Conservation (phyloP, 148 eudicot genomes). For the Spergularia marina region DNA sequence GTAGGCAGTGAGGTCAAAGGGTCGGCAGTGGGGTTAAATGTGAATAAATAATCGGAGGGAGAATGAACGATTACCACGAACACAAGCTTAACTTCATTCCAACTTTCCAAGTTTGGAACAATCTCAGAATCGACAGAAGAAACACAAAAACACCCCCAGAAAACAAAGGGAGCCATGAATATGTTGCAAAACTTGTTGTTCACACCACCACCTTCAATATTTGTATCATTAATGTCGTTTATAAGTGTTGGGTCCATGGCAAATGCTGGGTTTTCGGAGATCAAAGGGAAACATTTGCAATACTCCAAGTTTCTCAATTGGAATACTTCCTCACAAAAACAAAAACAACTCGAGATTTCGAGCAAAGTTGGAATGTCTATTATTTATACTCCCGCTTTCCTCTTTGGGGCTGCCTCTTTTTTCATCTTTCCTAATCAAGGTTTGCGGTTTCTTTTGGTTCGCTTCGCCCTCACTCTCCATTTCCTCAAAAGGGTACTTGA, state of each 20-base stretch:
- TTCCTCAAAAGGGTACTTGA: conserved; percentile 51
- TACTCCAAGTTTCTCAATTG: conserved; percentile 38
- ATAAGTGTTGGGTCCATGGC: conserved; percentile 17
- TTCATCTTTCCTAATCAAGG: conserved; percentile 30
- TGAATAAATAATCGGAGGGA: no score
- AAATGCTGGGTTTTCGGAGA: conserved; percentile 25
- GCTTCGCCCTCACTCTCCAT: conserved; percentile 38
- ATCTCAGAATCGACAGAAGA: no score
- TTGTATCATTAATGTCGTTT: conserved; percentile 23
- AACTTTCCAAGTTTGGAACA: no score
- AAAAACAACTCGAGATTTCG: conserved; percentile 7
- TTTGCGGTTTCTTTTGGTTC: conserved; percentile 36
- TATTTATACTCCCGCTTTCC: conserved; percentile 40
- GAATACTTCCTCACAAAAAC: not conserved
- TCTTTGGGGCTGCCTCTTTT: conserved; percentile 36
- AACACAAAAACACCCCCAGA: no score
- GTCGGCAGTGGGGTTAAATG: no score
- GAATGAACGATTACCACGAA: no score
- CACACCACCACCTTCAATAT: conserved; percentile 34
- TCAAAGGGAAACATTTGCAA: conserved; percentile 35
- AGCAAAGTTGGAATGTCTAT: conserved; percentile 43
- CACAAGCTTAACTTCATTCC: no score
- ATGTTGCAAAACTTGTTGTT: conserved; percentile 26
- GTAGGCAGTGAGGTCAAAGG: no score
- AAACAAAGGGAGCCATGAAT: conserved; percentile 10